Evolutionary conservation across 805 yeast species (phyloP).

Genomic region (Zygotorulaspora chibaensis): DNA sequence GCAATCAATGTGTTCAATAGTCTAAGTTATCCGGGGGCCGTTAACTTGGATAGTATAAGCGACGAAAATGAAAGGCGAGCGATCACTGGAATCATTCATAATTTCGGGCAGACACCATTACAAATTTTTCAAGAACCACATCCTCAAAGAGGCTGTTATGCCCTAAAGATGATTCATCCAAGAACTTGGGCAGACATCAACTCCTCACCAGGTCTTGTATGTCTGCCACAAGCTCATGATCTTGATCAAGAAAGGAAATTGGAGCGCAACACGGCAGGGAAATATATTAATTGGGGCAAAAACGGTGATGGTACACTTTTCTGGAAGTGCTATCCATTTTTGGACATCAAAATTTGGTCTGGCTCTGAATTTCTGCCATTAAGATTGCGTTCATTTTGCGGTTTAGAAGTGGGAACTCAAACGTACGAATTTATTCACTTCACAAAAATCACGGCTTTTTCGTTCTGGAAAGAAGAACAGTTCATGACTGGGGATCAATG

Average conservation of each 20-base stretch:
- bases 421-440: constrained; percentile 33
- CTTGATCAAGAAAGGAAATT: too few relatives aligned
- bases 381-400: constrained; percentile 5
- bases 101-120: constrained; percentile 87
- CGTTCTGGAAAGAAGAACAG: constrained; percentile 23
- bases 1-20: constrained; percentile 78
- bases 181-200: constrained; percentile 9
- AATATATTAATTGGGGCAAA: constrained; percentile 10
- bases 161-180: constrained; percentile 3
- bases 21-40: constrained; percentile 79
- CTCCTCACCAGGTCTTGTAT: constrained; percentile 2
- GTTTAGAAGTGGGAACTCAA: constrained; percentile 10
- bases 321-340: constrained; percentile 16
- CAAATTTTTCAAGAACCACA: constrained; percentile 70
- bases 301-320: constrained; percentile 5
- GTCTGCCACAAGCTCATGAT: background rate
- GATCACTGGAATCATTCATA: constrained; percentile 78
- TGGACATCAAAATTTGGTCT: constrained; percentile 9
- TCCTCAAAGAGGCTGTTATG: constrained; percentile 39
- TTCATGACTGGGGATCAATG: constrained; percentile 43
- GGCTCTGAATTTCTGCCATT: constrained; percentile 3
- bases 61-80: constrained; percentile 74
- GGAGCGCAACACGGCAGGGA: background rate
- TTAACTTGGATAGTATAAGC: constrained; percentile 65
- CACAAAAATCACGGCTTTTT: constrained; percentile 28